Conservation (phyloP, 306 rosid genomes). For the Cucumis cinereus region DNA sequence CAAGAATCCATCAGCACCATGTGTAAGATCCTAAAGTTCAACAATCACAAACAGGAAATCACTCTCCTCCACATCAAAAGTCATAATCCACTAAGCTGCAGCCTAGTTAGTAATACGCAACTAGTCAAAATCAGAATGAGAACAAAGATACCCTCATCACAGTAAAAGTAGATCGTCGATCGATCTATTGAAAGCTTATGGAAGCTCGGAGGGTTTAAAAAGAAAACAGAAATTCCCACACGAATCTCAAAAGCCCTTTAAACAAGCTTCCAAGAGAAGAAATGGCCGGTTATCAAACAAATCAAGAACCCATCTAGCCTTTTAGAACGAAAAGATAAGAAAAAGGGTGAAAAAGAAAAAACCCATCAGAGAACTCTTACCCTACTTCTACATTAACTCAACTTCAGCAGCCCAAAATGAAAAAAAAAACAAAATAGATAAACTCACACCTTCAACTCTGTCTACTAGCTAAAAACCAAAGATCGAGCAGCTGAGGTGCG, state of each 20-base stretch:
- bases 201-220: neutral
- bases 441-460: neutral
- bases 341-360: neutral
- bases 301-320: neutral
- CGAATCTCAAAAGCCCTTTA: neutral
- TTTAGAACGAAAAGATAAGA: neutral
- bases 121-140: neutral
- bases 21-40: neutral
- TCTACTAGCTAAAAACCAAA: neutral
- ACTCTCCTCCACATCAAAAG: neutral
- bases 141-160: neutral
- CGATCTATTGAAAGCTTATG: conserved; percentile 1
- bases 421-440: neutral
- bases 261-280: neutral
- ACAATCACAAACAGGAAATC: neutral
- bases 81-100: neutral
- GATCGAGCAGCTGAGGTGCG: neutral
- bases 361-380: neutral
- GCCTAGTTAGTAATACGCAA: neutral
- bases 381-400: neutral
- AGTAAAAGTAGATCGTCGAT: neutral
- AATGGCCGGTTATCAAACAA: neutral
- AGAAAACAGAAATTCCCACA: neutral
- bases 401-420: neutral
- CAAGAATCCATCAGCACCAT: neutral